These are phyloP conservation scores for Talaromyces albobiverticillius DNA, from an alignment of 2,329 filamentous ascomycete species.

Conservation along the genomic window DNA sequence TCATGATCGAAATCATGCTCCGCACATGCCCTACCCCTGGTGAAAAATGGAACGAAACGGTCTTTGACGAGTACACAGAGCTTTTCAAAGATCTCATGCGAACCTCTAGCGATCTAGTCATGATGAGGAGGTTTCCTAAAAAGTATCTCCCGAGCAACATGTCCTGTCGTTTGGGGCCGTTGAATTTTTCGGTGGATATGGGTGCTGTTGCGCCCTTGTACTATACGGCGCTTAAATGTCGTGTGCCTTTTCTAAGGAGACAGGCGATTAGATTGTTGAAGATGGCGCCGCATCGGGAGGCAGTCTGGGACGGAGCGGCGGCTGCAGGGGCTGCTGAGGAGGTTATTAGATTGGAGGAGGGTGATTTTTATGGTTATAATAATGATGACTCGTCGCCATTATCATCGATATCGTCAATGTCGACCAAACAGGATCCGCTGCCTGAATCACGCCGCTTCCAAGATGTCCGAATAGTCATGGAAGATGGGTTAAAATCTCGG, in stretches of 20 bases:
- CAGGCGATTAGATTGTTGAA: not conserved
- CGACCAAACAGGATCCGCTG: not conserved
- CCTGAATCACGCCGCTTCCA: constrained; percentile 7
- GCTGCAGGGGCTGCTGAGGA: constrained; percentile 9
- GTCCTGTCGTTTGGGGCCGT: constrained; percentile 4
- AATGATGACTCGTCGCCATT: not conserved
- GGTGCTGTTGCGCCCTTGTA: constrained; percentile 9
- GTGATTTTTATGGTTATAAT: not conserved
- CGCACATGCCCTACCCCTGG: not conserved
- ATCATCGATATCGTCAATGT: not conserved
- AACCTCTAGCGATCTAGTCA: not conserved
- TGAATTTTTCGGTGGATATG: constrained; percentile 12
- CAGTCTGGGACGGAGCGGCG: constrained; percentile 11
- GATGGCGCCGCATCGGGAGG: constrained; percentile 12
- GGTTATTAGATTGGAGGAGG: constrained; percentile 9
- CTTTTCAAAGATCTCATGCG: constrained; percentile 2
- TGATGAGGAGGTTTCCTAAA: constrained; percentile 3
- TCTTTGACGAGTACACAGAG: constrained; percentile 7
- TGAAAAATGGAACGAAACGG: constrained; percentile 9
- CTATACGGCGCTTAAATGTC: constrained; percentile 13
- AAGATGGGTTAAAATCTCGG: constrained; percentile 5
- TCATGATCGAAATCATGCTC: constrained; percentile 12
- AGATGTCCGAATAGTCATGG: constrained; percentile 5
- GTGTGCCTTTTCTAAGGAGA: constrained; percentile 1
- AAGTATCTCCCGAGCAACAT: not conserved